Percentiles rank a stretch among this genome's conserved stretches.
Evolutionary conservation across 306 rosid species (phyloP).

Genomic region (Abrus pulchellus): DNA sequence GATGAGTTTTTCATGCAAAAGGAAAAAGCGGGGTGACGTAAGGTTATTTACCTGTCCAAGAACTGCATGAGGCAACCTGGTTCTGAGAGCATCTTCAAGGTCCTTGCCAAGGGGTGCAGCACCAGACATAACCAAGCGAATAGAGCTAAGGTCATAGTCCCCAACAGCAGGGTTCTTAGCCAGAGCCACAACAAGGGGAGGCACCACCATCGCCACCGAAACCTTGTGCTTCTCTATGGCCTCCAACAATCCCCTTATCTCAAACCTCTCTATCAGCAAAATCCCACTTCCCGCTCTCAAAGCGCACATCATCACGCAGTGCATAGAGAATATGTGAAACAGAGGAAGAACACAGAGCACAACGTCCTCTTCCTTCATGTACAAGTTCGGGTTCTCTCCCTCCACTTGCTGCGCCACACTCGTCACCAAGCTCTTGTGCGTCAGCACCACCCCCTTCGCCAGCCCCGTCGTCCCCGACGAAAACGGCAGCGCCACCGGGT

Average conservation of each 20-base stretch:
- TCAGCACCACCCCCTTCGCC: conserved; percentile 78
- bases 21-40: no score
- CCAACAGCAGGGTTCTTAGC: conserved; percentile 67
- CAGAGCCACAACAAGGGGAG: conserved; percentile 74
- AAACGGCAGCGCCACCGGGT: conserved; percentile 69
- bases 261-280: conserved; percentile 68
- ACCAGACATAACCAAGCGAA: conserved; percentile 65
- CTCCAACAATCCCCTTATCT: conserved; percentile 59
- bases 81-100: conserved; percentile 66
- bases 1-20: no score
- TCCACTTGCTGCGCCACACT: conserved; percentile 78
- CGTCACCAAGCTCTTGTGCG: conserved; percentile 65
- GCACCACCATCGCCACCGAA: conserved; percentile 75
- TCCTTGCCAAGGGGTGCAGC: conserved; percentile 80
- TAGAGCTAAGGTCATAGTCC: conserved; percentile 70
- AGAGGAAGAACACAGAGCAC: conserved; percentile 73
- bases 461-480: conserved; percentile 89
- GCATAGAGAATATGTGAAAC: conserved; percentile 72
- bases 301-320: conserved; percentile 61
- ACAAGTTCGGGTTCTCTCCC: conserved; percentile 75
- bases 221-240: conserved; percentile 58
- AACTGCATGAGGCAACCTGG: conserved; percentile 65
- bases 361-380: conserved; percentile 60
- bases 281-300: conserved; percentile 65
- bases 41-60: conserved; percentile 62